Base-by-base conservation (phyloP, 2,329 filamentous ascomycete genomes). In the Penicillium sp. region DNA sequence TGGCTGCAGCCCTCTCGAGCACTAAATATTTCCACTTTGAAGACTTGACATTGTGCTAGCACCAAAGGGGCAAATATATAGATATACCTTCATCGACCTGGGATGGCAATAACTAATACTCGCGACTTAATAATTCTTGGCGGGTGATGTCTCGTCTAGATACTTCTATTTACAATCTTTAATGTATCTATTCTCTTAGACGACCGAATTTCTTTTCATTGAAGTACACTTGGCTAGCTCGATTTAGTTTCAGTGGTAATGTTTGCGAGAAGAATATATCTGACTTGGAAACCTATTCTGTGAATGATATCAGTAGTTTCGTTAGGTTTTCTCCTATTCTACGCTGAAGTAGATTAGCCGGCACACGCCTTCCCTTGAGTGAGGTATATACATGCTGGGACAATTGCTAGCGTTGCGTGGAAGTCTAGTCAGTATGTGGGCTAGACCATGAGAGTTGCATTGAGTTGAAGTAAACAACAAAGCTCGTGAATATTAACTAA, bases 1-100 rank as follows among this genome's bases (percentile, higher is more conserved):
- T 30, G 71, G 70, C 41, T 74, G 71, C 58, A 56, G 56, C 21
- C 35, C 35, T 41, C 35, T 41, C 35, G 30, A 56, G 29, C 13
- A 47, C 19, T 54, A 62, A 51, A 56, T 35, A 15, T 31, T 46
- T n/a, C 21, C n/a, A n/a, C 23, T 7, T 23, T 54, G 48, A 50
- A 17, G 15, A 41, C 9, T 21, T 45, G 26, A 26, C 13, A 11
- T 41, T 15, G 11, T 51, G 38, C 38, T 31, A 54, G 41, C 44
- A 5, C 35, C 13, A 11, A 29, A 44, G 21, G 21, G 29, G 9
- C 35, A 17, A 38, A 26, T 48, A 7, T 49, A 21, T 53, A 48
- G 26, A 35, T 19, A 19, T 55, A 60, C 19, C 6, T 44, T 30
- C 23, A 50, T 51, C 53, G 30, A 13, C 23, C 47, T 19, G 38